Conservation (phyloP, 2,329 filamentous ascomycete species). For the Apiospora hydei region DNA sequence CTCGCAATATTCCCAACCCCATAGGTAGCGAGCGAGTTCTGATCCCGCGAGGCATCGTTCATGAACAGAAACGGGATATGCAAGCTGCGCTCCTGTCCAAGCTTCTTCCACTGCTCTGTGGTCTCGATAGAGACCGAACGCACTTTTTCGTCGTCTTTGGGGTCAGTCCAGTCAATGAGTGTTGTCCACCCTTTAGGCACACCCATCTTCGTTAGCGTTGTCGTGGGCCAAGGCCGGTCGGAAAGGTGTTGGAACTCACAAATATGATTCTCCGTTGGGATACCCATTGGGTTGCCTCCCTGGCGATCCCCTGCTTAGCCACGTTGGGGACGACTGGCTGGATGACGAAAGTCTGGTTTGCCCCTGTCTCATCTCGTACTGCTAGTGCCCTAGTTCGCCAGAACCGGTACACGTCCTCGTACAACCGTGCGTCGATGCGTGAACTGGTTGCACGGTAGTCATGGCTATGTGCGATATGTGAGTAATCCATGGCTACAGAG, state of each 20-base stretch:
- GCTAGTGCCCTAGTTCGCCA: slow-evolving; percentile 31
- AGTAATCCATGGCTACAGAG: not conserved
- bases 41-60: slow-evolving; percentile 37
- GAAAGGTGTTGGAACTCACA: slow-evolving; percentile 28
- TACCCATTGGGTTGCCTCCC: slow-evolving; percentile 32
- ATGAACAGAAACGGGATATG: slow-evolving; percentile 29
- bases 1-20: slow-evolving; percentile 33
- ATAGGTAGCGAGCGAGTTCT: slow-evolving; percentile 37
- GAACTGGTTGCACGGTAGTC: slow-evolving; percentile 34
- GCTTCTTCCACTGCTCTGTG: slow-evolving; percentile 17
- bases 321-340: slow-evolving; percentile 28
- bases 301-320: slow-evolving; percentile 24
- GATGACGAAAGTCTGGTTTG: slow-evolving; percentile 33
- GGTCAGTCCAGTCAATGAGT: slow-evolving; percentile 31
- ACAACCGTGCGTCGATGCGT: slow-evolving; percentile 34
- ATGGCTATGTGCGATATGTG: slow-evolving; percentile 31
- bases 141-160: slow-evolving; percentile 30
- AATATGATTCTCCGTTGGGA: slow-evolving; percentile 27
- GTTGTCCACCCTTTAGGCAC: slow-evolving; percentile 32
- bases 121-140: slow-evolving; percentile 29
- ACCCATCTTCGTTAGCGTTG: not conserved
- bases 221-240: not conserved
- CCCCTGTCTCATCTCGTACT: slow-evolving; percentile 29
- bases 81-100: slow-evolving; percentile 15
- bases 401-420: slow-evolving; percentile 34